Evolutionary conservation across 805 yeast genomes (phyloP), one percentile per base, ranked within the genome.

Genomic region (Tetrapisispora phaffii): DNA sequence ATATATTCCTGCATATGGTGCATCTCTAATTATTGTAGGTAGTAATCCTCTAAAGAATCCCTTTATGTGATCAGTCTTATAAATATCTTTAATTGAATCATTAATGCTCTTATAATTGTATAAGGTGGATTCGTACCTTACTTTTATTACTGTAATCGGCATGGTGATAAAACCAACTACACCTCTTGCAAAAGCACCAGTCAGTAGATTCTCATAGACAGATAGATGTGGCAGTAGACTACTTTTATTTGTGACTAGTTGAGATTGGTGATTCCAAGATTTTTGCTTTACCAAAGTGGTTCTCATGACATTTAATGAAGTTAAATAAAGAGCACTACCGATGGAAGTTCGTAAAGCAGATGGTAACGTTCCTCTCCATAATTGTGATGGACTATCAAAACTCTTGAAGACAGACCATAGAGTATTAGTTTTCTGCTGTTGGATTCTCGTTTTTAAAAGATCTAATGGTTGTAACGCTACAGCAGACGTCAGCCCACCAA

Each of bases 321-420:
- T 75, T 44, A 93, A 71, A 57, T 93, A 93, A 29, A 93, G 65
- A 0, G 93, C 96, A 36, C 94, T 83, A 0, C 98, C 98, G 12
- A 86, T 70, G 0, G 96, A 86, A 0, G 96, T 90, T 48, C 98
- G 72, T 22, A 90, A 55, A 0, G 94, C 88, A 19, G 96, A 85
- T 0, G 98, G 96, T 33, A 88, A 56, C 0, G 96, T 90, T 0
- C 98, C 98, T 45, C 96, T 73, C 98, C 98, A 93, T 34, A 89
- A 69, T 42, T 80, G 72, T 21, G 51, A 44, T 2, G 65, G 58
- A 12, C 61, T 56, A 1, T 65, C 62, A 9, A 82, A 52, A 39
- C 74, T 73, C 44, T 62, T 66, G 13, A 71, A 40, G 1, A 68
- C 65, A 0, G 62, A 46, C 43, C 49, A 45, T 16, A 58, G 20